Conservation (phyloP, 371 early-diverging fungal genomes). For the Rhizopus stolonifer region DNA sequence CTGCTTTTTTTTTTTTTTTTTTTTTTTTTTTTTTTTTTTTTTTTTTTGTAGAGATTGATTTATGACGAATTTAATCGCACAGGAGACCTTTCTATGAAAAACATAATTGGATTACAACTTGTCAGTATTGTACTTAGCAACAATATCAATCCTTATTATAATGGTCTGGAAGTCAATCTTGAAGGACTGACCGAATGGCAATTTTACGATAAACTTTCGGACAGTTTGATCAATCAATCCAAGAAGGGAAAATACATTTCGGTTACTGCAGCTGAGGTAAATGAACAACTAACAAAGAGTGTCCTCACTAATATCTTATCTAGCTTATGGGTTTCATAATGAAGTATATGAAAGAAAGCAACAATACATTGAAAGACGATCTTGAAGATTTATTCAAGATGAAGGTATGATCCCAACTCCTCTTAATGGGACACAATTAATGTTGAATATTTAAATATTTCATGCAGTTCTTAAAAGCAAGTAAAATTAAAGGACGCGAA, state of each 20-base stretch:
- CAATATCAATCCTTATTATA: constrained; percentile 45
- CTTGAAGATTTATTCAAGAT: background rate
- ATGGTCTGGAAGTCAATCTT: constrained; percentile 37
- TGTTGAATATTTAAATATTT: too few relatives aligned
- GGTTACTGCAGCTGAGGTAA: constrained; percentile 57
- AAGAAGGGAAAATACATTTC: constrained; percentile 31
- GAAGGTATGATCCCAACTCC: too few relatives aligned
- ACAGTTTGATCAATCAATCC: constrained; percentile 37
- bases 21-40: too few relatives aligned
- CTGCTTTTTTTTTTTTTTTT: too few relatives aligned
- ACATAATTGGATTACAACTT: constrained; percentile 55
- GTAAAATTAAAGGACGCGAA: constrained; percentile 5
- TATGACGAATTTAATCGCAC: constrained; percentile 39
- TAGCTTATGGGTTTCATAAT: constrained; percentile 44
- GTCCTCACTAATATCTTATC: too few relatives aligned
- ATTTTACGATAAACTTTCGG: constrained; percentile 42
- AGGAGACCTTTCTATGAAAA: constrained; percentile 24
- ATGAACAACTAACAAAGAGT: too few relatives aligned
- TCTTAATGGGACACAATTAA: too few relatives aligned
- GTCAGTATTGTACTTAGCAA: constrained; percentile 53
- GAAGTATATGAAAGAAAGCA: constrained; percentile 32
- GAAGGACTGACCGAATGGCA: constrained; percentile 42
- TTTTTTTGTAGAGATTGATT: constrained; percentile 48
- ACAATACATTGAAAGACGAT: background rate
- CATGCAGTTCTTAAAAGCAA: constrained; percentile 24